Evolutionary conservation across 495 filamentous ascomycete species (phyloP), one percentile per base, ranked within the genome.

Genomic region (Usnea hakonensis): DNA sequence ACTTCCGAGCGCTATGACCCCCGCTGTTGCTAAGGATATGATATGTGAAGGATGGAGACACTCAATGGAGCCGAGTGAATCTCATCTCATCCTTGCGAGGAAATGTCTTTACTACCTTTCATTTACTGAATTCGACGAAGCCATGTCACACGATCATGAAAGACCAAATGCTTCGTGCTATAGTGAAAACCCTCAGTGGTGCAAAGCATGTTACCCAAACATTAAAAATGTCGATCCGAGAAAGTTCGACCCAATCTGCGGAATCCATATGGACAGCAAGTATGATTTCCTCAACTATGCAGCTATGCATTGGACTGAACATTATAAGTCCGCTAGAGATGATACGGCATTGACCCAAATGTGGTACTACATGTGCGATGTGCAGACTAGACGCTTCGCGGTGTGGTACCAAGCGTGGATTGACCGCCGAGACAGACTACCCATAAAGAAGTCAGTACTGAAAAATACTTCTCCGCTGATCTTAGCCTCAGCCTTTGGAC

Each of bases 21-120:
- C 26, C 11, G 43, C 36, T 13, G 26, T 7, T 0, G 10, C 1
- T 23, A 13, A 26, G 0, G 14, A n/a, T 38, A 19, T 17, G 21
- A 55, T 1, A 2, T 0, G 2, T 5, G 30, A 6, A 16, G 37
- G 5, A 3, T 63, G 60, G 60, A 48, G 46, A 23, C 37, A 57
- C 3, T 57, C 30, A 0, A 35, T 63, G 26, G 41, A 63, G 19
- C 16, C 36, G 14, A 13, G 16, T 23, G 28, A 38, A 30, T 58
- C 61, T 17, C 19, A 58, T 52, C 33, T 28, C n/a, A 7, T 64
- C 14, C 55, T 64, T 38, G 44, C 61, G 30, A 53, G 23, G n/a
- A 41, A 38, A 11, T 64, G 61, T 56, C 32, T 63, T 3, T 28
- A 3, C 8, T 57, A 55, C 55, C 55, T 64, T 19, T 64, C 36